phyloP scores from a whole-genome alignment of 345 rosid genomes.

The Gossypium herbaceum region DNA sequence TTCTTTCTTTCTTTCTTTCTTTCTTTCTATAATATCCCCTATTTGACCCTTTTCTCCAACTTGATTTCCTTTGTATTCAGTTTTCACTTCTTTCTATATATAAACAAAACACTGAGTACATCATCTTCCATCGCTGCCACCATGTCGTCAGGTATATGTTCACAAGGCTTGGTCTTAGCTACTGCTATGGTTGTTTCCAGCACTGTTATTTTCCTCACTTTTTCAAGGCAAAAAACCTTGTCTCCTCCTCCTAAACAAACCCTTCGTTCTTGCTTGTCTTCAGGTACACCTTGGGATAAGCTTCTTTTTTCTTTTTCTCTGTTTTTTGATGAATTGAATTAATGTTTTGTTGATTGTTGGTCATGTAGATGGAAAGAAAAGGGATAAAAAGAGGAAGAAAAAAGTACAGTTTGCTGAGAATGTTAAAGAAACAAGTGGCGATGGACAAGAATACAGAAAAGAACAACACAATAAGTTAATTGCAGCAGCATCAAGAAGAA shows the following conservation, averaged over 20 bases:
- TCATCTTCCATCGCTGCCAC: neutral
- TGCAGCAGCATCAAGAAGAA: neutral
- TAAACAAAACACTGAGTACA: neutral
- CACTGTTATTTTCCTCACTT: slow-evolving; percentile 61
- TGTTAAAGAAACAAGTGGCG: slow-evolving; percentile 59
- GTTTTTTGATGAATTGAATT: neutral
- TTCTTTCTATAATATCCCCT: no score
- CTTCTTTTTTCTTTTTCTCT: neutral
- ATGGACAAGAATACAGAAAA: slow-evolving; percentile 57
- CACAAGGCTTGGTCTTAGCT: slow-evolving; percentile 58
- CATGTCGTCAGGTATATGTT: slow-evolving; percentile 31
- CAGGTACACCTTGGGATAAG: slow-evolving; percentile 36
- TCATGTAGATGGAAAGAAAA: slow-evolving; percentile 39
- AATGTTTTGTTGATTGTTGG: neutral
- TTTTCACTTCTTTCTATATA: no score
- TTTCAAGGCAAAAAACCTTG: slow-evolving; percentile 39
- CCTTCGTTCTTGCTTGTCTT: slow-evolving; percentile 53
- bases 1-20: neutral
- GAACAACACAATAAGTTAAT: slow-evolving; percentile 16
- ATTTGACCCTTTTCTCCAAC: no score
- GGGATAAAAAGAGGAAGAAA: slow-evolving; percentile 35
- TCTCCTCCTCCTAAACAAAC: slow-evolving; percentile 13
- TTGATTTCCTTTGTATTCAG: no score
- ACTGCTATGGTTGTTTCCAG: slow-evolving; percentile 80
- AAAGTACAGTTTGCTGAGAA: slow-evolving; percentile 67